These are phyloP conservation scores for Malus domestica DNA, from an alignment of 306 rosid genomes.

Conservation along the genomic window DNA sequence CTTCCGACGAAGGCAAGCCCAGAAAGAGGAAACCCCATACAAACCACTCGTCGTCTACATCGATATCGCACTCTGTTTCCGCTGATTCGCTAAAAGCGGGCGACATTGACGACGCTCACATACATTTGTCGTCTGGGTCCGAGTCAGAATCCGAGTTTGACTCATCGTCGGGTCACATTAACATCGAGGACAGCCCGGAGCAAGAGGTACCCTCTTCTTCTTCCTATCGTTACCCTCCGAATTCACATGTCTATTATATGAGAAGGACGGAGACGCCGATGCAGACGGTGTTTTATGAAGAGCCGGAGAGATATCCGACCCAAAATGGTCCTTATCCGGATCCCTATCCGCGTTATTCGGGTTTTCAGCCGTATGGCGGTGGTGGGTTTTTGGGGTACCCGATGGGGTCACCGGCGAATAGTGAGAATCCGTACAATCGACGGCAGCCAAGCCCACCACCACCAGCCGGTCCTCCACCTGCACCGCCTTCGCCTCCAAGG, in stretches of 20 bases:
- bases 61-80: conserved; percentile 38
- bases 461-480: conserved; percentile 43
- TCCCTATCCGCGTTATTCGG: conserved; percentile 28
- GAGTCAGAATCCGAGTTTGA: conserved; percentile 50
- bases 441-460: conserved; percentile 26
- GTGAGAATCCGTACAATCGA: conserved; percentile 20
- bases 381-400: conserved; percentile 57
- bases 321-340: conserved; percentile 39
- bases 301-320: conserved; percentile 40
- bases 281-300: conserved; percentile 43
- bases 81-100: conserved; percentile 16
- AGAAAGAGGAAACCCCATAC: conserved; percentile 8
- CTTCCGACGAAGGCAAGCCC: conserved; percentile 58
- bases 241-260: conserved; percentile 49
- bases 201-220: conserved; percentile 9
- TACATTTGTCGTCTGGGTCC: conserved; percentile 62
- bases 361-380: conserved; percentile 24
- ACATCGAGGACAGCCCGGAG: conserved; percentile 40
- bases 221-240: conserved; percentile 20
- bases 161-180: conserved; percentile 55
- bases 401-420: conserved; percentile 30
- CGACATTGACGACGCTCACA: conserved; percentile 47
- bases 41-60: conserved; percentile 35
- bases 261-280: conserved; percentile 49
- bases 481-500: conserved; percentile 89